These are phyloP conservation scores for Paraconiothyrium brasiliense DNA, from an alignment of 2,329 filamentous ascomycete species.

Conservation along the genomic window DNA sequence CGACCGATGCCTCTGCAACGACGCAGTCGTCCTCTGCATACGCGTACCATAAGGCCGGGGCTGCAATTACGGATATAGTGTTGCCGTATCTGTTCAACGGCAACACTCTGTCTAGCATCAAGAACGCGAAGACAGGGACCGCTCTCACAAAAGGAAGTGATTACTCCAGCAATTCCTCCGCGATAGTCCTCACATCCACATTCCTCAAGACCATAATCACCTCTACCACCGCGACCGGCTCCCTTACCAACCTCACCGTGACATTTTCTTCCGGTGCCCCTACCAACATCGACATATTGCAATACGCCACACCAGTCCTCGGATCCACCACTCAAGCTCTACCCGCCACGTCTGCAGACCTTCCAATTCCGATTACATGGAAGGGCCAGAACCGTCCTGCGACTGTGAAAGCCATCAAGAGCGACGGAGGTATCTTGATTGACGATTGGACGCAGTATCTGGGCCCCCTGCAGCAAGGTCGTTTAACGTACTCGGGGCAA, in stretches of 20 bases:
- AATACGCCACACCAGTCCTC: slow-evolving; percentile 61
- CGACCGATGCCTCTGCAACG: slow-evolving; percentile 57
- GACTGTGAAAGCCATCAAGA: slow-evolving; percentile 60
- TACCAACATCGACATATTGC: slow-evolving; percentile 60
- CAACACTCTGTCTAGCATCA: slow-evolving; percentile 58
- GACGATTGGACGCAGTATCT: slow-evolving; percentile 67
- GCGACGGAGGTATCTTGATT: slow-evolving; percentile 61
- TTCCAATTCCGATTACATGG: slow-evolving; percentile 63
- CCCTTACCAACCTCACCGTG: slow-evolving; percentile 57
- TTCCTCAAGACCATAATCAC: slow-evolving; percentile 60
- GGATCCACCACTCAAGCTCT: slow-evolving; percentile 37
- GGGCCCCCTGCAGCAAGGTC: slow-evolving; percentile 60
- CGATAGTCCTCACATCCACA: slow-evolving; percentile 57
- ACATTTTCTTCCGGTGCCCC: slow-evolving; percentile 62
- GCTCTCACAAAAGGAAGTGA: slow-evolving; percentile 53
- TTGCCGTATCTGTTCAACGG: slow-evolving; percentile 65
- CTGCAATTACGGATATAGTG: slow-evolving; percentile 52
- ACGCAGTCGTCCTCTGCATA: slow-evolving; percentile 63
- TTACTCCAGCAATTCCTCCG: slow-evolving; percentile 57
- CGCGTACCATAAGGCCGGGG: slow-evolving; percentile 63
- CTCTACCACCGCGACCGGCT: slow-evolving; percentile 48
- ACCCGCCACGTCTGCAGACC: slow-evolving; percentile 50
- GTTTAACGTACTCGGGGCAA: slow-evolving; percentile 59
- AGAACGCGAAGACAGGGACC: slow-evolving; percentile 45
- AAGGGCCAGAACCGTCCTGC: slow-evolving; percentile 61